Base-by-base conservation (phyloP, 352 stramenopile species). In the Globisporangium canariense region DNA sequence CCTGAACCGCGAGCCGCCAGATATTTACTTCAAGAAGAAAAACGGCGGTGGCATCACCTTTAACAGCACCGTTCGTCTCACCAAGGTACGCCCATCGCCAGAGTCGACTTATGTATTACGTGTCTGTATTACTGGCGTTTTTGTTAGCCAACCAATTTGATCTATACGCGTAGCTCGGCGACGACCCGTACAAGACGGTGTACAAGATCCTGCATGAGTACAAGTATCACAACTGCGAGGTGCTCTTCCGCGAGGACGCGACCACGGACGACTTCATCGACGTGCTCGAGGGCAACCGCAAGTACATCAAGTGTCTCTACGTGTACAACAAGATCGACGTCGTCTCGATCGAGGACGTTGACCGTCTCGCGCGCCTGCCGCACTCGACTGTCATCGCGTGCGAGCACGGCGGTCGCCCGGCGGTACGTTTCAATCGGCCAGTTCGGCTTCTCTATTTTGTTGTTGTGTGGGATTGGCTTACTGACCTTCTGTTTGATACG, bases 251-350 rank as follows among this genome's bases (percentile, higher is more conserved):
- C 63, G 97, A 99, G 79, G 97, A 99, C 64, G 96, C 96, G 67
- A 96, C 87, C 22, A 94, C 98, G 6, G 98, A 99, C 77, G 93
- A 99, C 69, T 74, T 99, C 38, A 99, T 99, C 64, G 98, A 99
- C 83, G 94, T 99, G 30, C 95, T 99, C 61, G 89, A 99, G 79
- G 98, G 97, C 60, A 99, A 99, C 76, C 90, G 94, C 58, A 98
- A 98, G 72, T 99, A 99, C 83, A 98, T 99, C 65, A 98, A 98
- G 86, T 98, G 88, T 69, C 73, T 99, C 52, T 99, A 99, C 76
- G 93, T 99, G 65, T 99, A 99, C 91, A 99, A 99, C 84, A 99
- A 99, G 82, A 98, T 99, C 73, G 98, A 99, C 79, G 98, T 97
- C 16, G 90, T 99, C 60, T 98, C 93, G 8, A 99, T 99, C 60